Evolutionary conservation across 306 rosid genomes (phyloP).

Genomic region (Begonia peltatifolia): DNA sequence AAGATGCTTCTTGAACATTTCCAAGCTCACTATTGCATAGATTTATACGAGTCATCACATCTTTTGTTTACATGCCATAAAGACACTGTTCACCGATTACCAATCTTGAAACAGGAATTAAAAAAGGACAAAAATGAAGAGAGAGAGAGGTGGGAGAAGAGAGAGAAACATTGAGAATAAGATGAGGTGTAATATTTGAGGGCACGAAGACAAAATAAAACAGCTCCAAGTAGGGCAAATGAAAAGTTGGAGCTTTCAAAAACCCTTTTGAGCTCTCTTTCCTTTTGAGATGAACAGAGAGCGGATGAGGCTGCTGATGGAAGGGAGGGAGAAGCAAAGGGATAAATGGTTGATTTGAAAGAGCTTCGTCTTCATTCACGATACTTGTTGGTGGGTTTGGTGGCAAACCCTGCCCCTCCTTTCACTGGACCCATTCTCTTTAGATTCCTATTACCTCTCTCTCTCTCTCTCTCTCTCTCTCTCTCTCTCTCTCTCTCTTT

Average conservation of each 20-base stretch:
- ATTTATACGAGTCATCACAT: background rate
- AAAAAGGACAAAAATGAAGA: slow-evolving; percentile 1
- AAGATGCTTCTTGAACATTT: too few species aligned
- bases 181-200: background rate
- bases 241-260: background rate
- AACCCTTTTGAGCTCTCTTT: background rate
- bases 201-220: background rate
- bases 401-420: slow-evolving; percentile 91
- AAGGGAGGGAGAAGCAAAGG: slow-evolving; percentile 15
- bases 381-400: slow-evolving; percentile 98
- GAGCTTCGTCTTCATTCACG: slow-evolving; percentile 66
- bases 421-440: slow-evolving; percentile 69
- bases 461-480: slow-evolving; percentile 4
- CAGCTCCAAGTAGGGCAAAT: slow-evolving; percentile 2
- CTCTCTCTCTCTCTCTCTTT: slow-evolving; percentile 15
- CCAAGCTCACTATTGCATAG: background rate
- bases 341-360: slow-evolving; percentile 63
- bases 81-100: background rate
- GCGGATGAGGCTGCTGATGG: background rate
- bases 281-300: too few species aligned
- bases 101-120: background rate
- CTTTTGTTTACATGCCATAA: background rate
- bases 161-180: background rate
- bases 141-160: background rate
- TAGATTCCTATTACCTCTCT: slow-evolving; percentile 52